Evolutionary conservation across 352 stramenopile species (phyloP).

Genomic region (Pythium plurisporium): DNA sequence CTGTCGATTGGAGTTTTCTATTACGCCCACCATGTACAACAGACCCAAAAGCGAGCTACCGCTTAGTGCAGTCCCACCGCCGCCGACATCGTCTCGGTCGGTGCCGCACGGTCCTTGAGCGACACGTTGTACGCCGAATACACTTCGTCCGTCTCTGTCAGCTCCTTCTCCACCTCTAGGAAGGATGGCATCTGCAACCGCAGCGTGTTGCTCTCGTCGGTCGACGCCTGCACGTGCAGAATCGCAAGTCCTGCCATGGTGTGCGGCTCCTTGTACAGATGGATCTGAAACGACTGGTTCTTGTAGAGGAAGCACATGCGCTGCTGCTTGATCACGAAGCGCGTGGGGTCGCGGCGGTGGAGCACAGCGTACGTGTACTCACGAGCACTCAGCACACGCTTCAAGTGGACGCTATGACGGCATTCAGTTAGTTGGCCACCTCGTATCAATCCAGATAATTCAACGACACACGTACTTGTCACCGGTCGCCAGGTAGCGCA

Average conservation of each 20-base stretch:
- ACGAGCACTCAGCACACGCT: slow-evolving; percentile 74
- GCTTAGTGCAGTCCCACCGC: slow-evolving; percentile 1
- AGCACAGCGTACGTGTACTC: slow-evolving; percentile 83
- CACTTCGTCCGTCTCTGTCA: slow-evolving; percentile 47
- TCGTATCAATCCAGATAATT: not conserved
- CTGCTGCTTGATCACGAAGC: slow-evolving; percentile 84
- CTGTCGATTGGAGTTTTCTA: not conserved
- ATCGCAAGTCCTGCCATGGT: slow-evolving; percentile 58
- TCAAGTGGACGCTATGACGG: slow-evolving; percentile 61
- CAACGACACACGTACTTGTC: slow-evolving; percentile 52
- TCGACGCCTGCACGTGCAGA: slow-evolving; percentile 73
- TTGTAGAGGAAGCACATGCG: slow-evolving; percentile 84
- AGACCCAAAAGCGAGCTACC: not conserved
- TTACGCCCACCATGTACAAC: not conserved
- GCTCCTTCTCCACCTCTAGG: slow-evolving; percentile 64
- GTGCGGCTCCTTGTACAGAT: slow-evolving; percentile 80
- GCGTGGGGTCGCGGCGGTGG: slow-evolving; percentile 59
- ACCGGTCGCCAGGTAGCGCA: slow-evolving; percentile 71
- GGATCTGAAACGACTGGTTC: slow-evolving; percentile 86
- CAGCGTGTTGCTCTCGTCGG: slow-evolving; percentile 33
- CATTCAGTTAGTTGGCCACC: not conserved
- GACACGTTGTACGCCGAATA: slow-evolving; percentile 84
- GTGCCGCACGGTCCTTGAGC: slow-evolving; percentile 31
- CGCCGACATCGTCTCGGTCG: not conserved
- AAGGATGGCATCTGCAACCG: slow-evolving; percentile 67